Base-by-base conservation (phyloP, 1,284 basidiomycete genomes). In the Irpex lacteus region DNA sequence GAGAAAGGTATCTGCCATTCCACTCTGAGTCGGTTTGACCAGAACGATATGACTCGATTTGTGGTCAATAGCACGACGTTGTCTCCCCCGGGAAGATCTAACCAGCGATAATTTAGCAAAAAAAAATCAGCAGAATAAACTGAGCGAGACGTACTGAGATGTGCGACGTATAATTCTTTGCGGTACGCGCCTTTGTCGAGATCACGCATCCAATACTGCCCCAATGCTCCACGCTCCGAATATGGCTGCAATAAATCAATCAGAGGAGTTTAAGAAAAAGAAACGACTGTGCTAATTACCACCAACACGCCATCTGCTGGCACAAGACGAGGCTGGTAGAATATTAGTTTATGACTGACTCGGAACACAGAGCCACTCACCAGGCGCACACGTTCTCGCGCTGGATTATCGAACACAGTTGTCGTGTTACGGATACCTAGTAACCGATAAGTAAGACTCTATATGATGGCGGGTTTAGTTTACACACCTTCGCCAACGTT, bases 151-250 rank as follows among this genome's bases (percentile, higher is more conserved):
- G 73, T 74, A 89, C 93, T 90, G 64, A 97, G 89, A 73, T 98
- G 96, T 5, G 96, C 96, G 55, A 98, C 92, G 73, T 98, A 99
- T 58, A 80, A 80, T 72, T 98, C 96, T 69, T 85, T 81, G 68
- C 94, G 86, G 76, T 91, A 96, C 44, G 86, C 81, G 15, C 96
- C 96, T 66, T 94, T 88, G 70, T 96, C 93, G 26, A 98, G 80
- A 72, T 98, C 96, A 83, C 83, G 87, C 82, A 99, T 90, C 98
- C 98, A 99, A 71, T 91, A 95, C 75, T 99, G 98, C 4, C 98
- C 98, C 3, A 95, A 80, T 0, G 97, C 95, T 75, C 98, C 96
- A 6, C 95, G 89, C 37, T 87, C 84, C 59, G 91, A 92, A 78
- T 94, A 99, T 0, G 96, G 87, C 91, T 96, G 68, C 44, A 65